Evolutionary conservation across 148 eudicot species (phyloP), one percentile per base, ranked within the genome.

Genomic region (Camellia japonica): DNA sequence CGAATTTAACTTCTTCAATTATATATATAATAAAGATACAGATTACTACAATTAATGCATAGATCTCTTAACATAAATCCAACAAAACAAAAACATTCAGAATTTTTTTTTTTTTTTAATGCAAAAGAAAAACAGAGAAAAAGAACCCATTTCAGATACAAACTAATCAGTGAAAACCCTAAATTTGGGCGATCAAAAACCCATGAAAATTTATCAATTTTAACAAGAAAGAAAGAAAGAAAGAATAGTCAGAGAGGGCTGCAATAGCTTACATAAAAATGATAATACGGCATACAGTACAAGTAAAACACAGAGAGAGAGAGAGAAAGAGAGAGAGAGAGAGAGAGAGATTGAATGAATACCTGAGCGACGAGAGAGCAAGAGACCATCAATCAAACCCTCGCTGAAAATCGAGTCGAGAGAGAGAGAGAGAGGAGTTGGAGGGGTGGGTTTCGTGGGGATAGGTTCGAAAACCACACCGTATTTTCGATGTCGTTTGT

Each of bases 281-380:
- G 52, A 49, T 49, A 4, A 49, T 5, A 49, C 52, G 5, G 52
- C 7, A 49, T 49, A 49, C 52, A 49, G 52, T 49, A 49, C 6
- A 49, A 49, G 6, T 30, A 30, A 30, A 30, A 30, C 38, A 30
- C 38, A 49, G 52, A 49, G 52, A 49, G 5, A 49, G 52, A n/a
- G n/a, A 47, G 51, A 47, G 7, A 41, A 4, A 41, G 67, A 5
- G 3, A 44, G 47, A 15, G 2, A 61, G 56, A 61, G 68, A 75
- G 78, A 46, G 78, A 61, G 38, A 19, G 42, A 44, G 69, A 3
- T 30, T 30, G 38, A 2, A 42, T 41, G 54, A n/a, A 3, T 60
- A 59, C 78, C 78, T 75, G 65, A 10, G 15, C 60, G 51, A 58
- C 43, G 68, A 43, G n/a, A 73, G 67, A 75, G 38, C 38, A 30